Evolutionary conservation across 495 filamentous ascomycete genomes (phyloP).

Genomic region (Aspergillus conjunctus): DNA sequence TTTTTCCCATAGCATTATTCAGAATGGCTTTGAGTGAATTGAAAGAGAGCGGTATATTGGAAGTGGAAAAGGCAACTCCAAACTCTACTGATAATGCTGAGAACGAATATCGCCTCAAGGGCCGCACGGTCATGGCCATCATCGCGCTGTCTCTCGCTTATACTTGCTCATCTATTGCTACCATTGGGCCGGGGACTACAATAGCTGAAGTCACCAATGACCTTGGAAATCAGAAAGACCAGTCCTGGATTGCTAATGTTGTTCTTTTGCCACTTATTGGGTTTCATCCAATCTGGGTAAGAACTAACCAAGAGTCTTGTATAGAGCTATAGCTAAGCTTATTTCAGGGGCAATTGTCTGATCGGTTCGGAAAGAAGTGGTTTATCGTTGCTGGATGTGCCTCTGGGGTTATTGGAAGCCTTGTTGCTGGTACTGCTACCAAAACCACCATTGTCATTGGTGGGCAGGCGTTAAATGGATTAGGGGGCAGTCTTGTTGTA

Average conservation of each 20-base stretch:
- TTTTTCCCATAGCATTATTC: not conserved
- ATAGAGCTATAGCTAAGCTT: not conserved
- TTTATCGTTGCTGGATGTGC: constrained; percentile 5
- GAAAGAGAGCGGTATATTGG: not conserved
- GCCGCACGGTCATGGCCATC: not conserved
- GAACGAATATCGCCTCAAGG: not conserved
- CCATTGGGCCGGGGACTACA: not conserved
- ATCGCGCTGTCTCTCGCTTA: not conserved
- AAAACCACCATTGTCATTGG: not conserved
- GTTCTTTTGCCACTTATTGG: constrained; percentile 1
- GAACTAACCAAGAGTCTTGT: not conserved
- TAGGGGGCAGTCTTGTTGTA: not conserved
- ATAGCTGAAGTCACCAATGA: not conserved
- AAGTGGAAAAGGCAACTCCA: not conserved
- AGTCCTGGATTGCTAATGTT: constrained; percentile 2
- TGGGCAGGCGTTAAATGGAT: constrained; percentile 2
- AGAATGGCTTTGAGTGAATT: not conserved
- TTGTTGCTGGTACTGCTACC: not conserved
- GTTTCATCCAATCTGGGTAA: constrained; percentile 6
- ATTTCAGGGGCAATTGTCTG: not conserved
- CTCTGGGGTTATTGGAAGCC: not conserved
- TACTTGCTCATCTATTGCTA: not conserved
- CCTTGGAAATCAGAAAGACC: not conserved
- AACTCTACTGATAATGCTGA: not conserved
- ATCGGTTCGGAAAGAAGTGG: constrained; percentile 6